Conservation (phyloP, 768 basidiomycete species). For the Chiua virens region DNA sequence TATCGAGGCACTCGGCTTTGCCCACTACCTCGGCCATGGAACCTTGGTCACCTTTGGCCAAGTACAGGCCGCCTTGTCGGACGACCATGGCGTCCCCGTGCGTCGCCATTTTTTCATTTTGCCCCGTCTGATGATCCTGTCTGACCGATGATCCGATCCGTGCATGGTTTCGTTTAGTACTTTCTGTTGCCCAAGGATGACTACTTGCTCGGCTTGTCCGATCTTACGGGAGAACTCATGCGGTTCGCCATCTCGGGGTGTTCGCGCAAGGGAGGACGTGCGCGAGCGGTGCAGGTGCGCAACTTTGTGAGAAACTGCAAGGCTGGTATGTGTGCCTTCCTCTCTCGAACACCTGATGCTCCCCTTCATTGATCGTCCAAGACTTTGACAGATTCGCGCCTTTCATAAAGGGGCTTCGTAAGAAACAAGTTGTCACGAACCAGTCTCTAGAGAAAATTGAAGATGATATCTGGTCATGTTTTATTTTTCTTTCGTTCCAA, state of each 20-base stretch:
- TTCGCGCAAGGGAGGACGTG: constrained; percentile 60
- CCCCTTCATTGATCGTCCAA: constrained; percentile 23
- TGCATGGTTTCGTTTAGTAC: constrained; percentile 46
- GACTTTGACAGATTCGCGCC: constrained; percentile 81
- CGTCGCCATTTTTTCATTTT: constrained; percentile 28
- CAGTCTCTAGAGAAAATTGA: constrained; percentile 96
- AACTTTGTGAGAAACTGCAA: constrained; percentile 73
- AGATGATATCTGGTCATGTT: constrained; percentile 53
- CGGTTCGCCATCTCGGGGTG: constrained; percentile 88
- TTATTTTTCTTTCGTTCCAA: neutral
- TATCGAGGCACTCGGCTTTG: constrained; percentile 89
- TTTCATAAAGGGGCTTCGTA: constrained; percentile 67
- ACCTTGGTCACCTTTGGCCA: constrained; percentile 65
- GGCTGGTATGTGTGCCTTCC: constrained; percentile 46
- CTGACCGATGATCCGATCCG: constrained; percentile 3
- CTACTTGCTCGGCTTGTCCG: constrained; percentile 89
- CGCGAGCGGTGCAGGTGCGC: constrained; percentile 62
- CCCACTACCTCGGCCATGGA: constrained; percentile 75
- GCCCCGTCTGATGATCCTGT: constrained; percentile 3
- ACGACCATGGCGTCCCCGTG: constrained; percentile 63
- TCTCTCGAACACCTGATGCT: neutral
- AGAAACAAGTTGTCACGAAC: constrained; percentile 84
- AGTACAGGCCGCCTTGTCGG: constrained; percentile 64
- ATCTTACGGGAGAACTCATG: constrained; percentile 97
- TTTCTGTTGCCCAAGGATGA: constrained; percentile 78